Percentiles rank a stretch among this genome's conserved stretches.
phyloP scores from a whole-genome alignment of 2,329 filamentous ascomycete species.

The Didymella pinodella region DNA sequence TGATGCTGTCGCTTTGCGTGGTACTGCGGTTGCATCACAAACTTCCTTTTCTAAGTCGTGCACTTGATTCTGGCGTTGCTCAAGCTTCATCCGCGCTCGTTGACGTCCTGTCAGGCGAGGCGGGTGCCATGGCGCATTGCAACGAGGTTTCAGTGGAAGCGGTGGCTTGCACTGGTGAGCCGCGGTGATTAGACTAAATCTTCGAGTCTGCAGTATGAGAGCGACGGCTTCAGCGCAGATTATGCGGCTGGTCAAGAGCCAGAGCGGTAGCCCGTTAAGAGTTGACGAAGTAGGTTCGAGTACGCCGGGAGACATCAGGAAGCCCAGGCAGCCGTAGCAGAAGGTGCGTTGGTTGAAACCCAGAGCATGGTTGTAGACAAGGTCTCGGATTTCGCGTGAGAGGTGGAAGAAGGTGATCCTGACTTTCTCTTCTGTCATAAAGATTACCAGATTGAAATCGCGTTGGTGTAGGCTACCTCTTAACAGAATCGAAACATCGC shows the following conservation, averaged over 20 bases:
- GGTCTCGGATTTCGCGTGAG: conserved; percentile 2
- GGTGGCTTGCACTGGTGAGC: background rate
- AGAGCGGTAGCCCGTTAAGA: background rate
- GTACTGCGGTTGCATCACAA: background rate
- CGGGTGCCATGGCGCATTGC: conserved; percentile 1
- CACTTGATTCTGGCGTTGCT: background rate
- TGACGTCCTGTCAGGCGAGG: background rate
- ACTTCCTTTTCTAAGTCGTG: background rate
- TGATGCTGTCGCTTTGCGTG: background rate
- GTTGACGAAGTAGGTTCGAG: background rate
- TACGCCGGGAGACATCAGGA: background rate
- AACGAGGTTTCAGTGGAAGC: background rate
- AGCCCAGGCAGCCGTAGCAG: background rate
- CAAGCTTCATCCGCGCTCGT: background rate
- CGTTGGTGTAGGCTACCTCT: background rate
- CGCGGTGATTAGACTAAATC: background rate
- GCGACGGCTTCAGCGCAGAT: background rate
- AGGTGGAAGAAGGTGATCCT: background rate
- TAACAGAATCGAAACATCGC: background rate
- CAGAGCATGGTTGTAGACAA: background rate
- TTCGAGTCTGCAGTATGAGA: background rate
- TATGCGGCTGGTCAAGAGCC: conserved; percentile 1
- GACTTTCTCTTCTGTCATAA: background rate
- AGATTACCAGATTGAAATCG: background rate
- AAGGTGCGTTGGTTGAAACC: background rate